phyloP scores from a whole-genome alignment of 2,329 filamentous ascomycete species.

The Pestalotiopsis sp. region DNA sequence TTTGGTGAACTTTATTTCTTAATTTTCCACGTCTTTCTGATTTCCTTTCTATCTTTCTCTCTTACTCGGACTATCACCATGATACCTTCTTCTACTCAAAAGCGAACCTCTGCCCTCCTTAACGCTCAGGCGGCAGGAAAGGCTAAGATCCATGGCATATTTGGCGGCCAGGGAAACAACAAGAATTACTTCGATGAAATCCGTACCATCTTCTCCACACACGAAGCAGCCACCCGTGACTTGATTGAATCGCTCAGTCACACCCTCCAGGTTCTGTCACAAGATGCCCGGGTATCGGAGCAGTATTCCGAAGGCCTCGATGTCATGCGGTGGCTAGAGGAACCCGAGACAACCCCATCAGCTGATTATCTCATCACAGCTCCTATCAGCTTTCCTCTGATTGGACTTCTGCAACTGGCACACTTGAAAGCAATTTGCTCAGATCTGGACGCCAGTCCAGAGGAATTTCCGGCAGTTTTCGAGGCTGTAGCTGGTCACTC shows the following conservation, averaged over 20 bases:
- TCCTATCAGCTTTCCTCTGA: slow-evolving; percentile 40
- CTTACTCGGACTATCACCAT: background rate
- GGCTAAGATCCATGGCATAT: slow-evolving; percentile 21
- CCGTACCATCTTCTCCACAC: slow-evolving; percentile 21
- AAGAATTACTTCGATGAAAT: slow-evolving; percentile 25
- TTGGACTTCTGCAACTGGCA: slow-evolving; percentile 34
- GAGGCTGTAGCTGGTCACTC: slow-evolving; percentile 36
- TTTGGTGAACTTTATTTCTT: background rate
- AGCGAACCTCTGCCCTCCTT: slow-evolving; percentile 6
- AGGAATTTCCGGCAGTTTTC: slow-evolving; percentile 9
- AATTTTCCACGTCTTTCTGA: background rate
- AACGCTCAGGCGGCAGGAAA: slow-evolving; percentile 16
- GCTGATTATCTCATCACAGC: slow-evolving; percentile 35
- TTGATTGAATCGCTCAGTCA: slow-evolving; percentile 20
- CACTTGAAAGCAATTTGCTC: slow-evolving; percentile 19
- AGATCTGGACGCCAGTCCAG: slow-evolving; percentile 25
- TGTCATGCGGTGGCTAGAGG: slow-evolving; percentile 28
- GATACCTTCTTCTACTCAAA: background rate
- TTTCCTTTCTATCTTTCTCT: background rate
- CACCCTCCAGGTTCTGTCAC: slow-evolving; percentile 21
- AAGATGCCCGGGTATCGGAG: slow-evolving; percentile 21
- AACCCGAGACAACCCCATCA: slow-evolving; percentile 28
- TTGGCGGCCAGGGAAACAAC: slow-evolving; percentile 27
- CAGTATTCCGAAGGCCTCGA: slow-evolving; percentile 30
- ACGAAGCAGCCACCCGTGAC: slow-evolving; percentile 18